Conservation (phyloP, 2,329 filamentous ascomycete species). For the Leptographium radiaticola region DNA sequence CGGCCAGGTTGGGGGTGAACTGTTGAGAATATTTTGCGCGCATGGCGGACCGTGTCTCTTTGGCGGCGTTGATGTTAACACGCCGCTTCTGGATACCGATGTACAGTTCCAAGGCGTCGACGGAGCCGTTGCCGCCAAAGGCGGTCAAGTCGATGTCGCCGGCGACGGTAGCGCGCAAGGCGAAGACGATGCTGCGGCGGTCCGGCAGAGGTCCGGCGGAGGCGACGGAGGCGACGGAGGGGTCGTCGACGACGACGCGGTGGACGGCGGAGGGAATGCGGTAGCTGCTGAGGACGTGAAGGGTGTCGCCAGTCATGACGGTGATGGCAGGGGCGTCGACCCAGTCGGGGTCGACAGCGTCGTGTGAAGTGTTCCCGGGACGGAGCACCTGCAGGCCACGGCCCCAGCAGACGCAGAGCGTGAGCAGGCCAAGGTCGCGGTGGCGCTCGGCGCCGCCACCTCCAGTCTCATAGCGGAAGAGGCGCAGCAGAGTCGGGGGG, state of each 20-base stretch:
- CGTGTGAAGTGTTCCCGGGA: not conserved
- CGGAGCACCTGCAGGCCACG: constrained; percentile 11
- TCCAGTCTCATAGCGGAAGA: constrained; percentile 13
- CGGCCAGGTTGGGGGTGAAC: no score
- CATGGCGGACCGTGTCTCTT: constrained; percentile 7
- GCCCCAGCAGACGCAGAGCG: constrained; percentile 12
- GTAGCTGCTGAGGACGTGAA: constrained; percentile 8
- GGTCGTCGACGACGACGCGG: constrained; percentile 9
- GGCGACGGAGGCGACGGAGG: not conserved
- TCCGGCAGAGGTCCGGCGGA: not conserved
- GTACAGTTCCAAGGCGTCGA: constrained; percentile 8
- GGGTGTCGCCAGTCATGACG: constrained; percentile 12
- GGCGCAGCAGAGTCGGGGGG: constrained; percentile 12
- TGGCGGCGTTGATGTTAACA: constrained; percentile 12
- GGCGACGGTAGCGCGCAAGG: constrained; percentile 10
- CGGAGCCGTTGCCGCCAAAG: constrained; percentile 7
- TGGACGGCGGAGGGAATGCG: constrained; percentile 11
- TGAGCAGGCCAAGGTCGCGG: constrained; percentile 13
- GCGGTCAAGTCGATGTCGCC: constrained; percentile 7
- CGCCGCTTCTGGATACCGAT: constrained; percentile 8
- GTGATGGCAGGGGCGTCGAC: constrained; percentile 9
- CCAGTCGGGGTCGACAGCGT: constrained; percentile 1
- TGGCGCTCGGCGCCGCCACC: constrained; percentile 13
- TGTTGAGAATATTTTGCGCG: not conserved
- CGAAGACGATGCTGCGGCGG: constrained; percentile 14